Evolutionary conservation across 2,329 filamentous ascomycete genomes (phyloP).

Genomic region (Penicillium sp.): DNA sequence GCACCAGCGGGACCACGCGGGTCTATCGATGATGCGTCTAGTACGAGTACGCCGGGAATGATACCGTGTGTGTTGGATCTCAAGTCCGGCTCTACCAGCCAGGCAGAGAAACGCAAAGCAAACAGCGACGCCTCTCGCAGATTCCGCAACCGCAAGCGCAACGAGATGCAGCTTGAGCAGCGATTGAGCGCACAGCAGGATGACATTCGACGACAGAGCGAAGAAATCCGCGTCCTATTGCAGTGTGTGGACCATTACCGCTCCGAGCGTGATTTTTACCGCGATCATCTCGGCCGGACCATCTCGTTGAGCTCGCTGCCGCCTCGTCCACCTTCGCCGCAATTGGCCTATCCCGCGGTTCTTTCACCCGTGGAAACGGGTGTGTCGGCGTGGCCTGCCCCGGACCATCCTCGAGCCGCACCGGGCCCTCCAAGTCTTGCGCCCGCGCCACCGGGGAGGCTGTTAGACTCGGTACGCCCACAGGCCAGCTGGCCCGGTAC

Average conservation of each 20-base stretch:
- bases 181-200: conserved; percentile 35
- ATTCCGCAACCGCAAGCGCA: conserved; percentile 40
- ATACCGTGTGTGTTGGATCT: conserved; percentile 38
- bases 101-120: conserved; percentile 40
- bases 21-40: conserved; percentile 16
- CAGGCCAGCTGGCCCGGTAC: conserved; percentile 16
- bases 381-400: conserved; percentile 9
- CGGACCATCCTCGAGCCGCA: conserved; percentile 9
- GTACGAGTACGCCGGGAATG: conserved; percentile 17
- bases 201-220: conserved; percentile 32
- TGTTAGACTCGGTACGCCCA: conserved; percentile 12
- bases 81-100: conserved; percentile 39
- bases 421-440: conserved; percentile 6
- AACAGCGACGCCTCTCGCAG: conserved; percentile 41
- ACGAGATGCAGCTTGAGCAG: conserved; percentile 38
- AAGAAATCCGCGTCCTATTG: conserved; percentile 31
- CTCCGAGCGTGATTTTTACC: conserved; percentile 38
- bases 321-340: conserved; percentile 31
- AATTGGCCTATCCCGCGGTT: conserved; percentile 6
- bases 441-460: conserved; percentile 3
- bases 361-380: conserved; percentile 8
- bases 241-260: conserved; percentile 39
- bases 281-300: conserved; percentile 29
- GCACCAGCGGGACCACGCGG: conserved; percentile 19
- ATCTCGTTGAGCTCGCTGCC: conserved; percentile 25